These are phyloP conservation scores for Phytophthora sansomeana DNA, from an alignment of 352 stramenopile species.

Conservation along the genomic window DNA sequence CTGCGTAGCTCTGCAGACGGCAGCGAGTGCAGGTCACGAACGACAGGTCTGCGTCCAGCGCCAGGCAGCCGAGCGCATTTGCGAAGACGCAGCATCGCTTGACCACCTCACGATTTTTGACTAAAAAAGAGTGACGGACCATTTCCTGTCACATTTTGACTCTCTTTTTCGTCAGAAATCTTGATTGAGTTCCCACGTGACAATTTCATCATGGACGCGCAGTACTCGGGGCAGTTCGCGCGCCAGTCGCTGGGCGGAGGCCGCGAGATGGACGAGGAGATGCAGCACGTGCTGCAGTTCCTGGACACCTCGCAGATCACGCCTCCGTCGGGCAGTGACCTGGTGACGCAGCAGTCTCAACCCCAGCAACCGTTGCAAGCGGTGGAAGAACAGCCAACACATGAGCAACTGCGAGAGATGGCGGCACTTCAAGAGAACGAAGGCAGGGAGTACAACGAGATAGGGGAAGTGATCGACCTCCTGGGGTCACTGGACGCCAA, in stretches of 20 bases:
- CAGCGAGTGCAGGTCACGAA: slow-evolving; percentile 49
- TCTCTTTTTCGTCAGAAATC: slow-evolving; percentile 27
- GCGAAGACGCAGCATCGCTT: slow-evolving; percentile 30
- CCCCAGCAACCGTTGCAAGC: slow-evolving; percentile 17
- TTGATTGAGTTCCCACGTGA: slow-evolving; percentile 2
- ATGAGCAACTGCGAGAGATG: slow-evolving; percentile 39
- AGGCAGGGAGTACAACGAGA: slow-evolving; percentile 61
- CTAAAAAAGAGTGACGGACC: not conserved
- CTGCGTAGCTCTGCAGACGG: slow-evolving; percentile 53
- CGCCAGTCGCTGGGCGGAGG: slow-evolving; percentile 24
- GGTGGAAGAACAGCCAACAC: slow-evolving; percentile 5
- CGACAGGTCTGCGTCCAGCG: not conserved
- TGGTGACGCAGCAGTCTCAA: slow-evolving; percentile 25
- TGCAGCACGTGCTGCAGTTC: slow-evolving; percentile 74
- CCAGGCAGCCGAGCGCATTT: slow-evolving; percentile 2
- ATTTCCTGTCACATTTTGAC: not conserved
- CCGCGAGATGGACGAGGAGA: slow-evolving; percentile 52
- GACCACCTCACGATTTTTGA: slow-evolving; percentile 24
- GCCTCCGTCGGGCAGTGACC: slow-evolving; percentile 40
- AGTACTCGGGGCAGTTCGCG: slow-evolving; percentile 19
- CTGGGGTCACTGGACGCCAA: slow-evolving; percentile 78
- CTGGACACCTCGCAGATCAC: slow-evolving; percentile 63
- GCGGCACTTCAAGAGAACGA: slow-evolving; percentile 48
- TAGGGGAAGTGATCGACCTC: slow-evolving; percentile 73
- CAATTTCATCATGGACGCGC: slow-evolving; percentile 22